Conservation (phyloP, 2,329 filamentous ascomycete species). For the Colletotrichum cordylinicola region DNA sequence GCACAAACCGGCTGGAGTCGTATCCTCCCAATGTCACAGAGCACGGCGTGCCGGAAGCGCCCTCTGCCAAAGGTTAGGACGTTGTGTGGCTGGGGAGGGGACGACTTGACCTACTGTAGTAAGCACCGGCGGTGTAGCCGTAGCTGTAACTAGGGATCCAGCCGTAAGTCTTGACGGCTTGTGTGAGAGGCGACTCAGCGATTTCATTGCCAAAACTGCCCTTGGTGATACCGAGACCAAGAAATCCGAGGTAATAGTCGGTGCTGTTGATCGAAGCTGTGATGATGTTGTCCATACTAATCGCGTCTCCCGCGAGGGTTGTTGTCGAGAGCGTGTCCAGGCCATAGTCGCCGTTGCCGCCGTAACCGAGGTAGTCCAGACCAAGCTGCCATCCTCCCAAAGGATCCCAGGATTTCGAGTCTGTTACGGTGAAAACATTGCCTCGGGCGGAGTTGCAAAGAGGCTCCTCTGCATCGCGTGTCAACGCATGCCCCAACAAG, state of each 20-base stretch:
- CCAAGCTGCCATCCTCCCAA: constrained; percentile 67
- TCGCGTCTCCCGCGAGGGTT: constrained; percentile 39
- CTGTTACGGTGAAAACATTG: constrained; percentile 57
- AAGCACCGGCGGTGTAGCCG: constrained; percentile 78
- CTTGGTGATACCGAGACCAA: constrained; percentile 62
- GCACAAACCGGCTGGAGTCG: constrained; percentile 65
- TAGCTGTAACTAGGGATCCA: constrained; percentile 76
- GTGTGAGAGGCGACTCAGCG: constrained; percentile 56
- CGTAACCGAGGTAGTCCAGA: constrained; percentile 61
- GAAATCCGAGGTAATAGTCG: constrained; percentile 57
- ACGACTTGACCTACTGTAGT: constrained; percentile 60
- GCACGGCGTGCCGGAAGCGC: constrained; percentile 47
- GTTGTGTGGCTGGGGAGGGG: constrained; percentile 28
- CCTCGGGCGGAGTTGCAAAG: constrained; percentile 64
- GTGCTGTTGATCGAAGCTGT: constrained; percentile 62
- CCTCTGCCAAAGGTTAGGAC: constrained; percentile 35
- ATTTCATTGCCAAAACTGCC: constrained; percentile 56
- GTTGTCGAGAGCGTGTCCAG: constrained; percentile 54
- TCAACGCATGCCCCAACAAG: constrained; percentile 20
- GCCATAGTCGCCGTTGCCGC: constrained; percentile 70
- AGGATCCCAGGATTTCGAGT: constrained; percentile 63
- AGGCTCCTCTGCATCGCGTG: constrained; percentile 43
- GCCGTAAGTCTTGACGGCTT: constrained; percentile 63
- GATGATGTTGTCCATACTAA: constrained; percentile 50
- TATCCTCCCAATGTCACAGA: constrained; percentile 75